Evolutionary conservation across 2,329 filamentous ascomycete genomes (phyloP).

Genomic region (Orbilia blumenaviensis): DNA sequence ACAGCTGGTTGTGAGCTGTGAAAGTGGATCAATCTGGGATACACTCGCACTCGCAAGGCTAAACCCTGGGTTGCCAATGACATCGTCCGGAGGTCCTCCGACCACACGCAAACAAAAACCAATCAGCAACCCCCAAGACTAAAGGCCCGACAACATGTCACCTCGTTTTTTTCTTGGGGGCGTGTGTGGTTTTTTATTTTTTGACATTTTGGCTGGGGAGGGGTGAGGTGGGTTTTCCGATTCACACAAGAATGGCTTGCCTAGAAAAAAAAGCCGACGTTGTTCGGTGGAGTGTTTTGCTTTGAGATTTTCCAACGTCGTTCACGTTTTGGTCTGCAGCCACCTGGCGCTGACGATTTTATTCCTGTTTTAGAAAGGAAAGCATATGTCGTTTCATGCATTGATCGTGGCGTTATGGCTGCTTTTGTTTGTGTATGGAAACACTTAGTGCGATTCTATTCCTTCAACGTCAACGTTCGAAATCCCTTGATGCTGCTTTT

Average conservation of each 20-base stretch:
- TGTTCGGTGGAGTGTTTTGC: constrained; percentile 31
- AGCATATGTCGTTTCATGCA: constrained; percentile 20
- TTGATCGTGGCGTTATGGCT: constrained; percentile 20
- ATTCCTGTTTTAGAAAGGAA: constrained; percentile 7
- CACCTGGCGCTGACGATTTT: neutral
- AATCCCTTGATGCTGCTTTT: constrained; percentile 27
- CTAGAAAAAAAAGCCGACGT: constrained; percentile 21
- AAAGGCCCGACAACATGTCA: constrained; percentile 19
- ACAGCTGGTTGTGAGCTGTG: no score
- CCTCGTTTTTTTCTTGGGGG: neutral
- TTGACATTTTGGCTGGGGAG: constrained; percentile 13
- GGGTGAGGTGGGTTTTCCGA: no score
- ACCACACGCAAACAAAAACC: no score
- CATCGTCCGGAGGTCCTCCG: constrained; percentile 9
- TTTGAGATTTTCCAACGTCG: neutral
- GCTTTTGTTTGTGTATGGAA: no score
- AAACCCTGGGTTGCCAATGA: constrained; percentile 29
- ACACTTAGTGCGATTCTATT: no score
- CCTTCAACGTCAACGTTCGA: neutral
- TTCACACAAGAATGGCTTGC: no score
- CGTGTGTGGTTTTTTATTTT: no score
- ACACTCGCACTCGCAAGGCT: constrained; percentile 7
- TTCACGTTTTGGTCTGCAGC: neutral
- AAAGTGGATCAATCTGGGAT: no score
- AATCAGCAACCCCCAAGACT: constrained; percentile 20